Percentiles rank a stretch among this genome's conserved stretches.
These are phyloP conservation scores for Lipomyces sp. DNA, from an alignment of 805 yeast species.

Conservation along the genomic window DNA sequence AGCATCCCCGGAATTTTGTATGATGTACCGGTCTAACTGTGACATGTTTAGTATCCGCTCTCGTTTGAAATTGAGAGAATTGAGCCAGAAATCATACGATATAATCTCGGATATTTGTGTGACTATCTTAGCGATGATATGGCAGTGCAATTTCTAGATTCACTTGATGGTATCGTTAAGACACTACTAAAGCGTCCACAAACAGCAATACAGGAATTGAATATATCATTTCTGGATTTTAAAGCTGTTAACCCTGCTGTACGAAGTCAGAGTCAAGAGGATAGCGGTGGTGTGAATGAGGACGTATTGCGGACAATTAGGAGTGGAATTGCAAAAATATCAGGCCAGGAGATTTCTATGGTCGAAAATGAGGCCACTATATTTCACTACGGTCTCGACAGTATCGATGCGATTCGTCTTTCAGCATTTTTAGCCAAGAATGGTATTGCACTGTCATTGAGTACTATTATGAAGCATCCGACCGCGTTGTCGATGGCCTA, in stretches of 20 bases:
- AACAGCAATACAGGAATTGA: too few species aligned
- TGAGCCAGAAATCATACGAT: neutral
- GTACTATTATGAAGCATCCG: slow-evolving; percentile 20
- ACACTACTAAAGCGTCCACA: neutral
- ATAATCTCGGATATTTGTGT: slow-evolving; percentile 8
- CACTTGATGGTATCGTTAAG: neutral
- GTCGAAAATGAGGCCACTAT: slow-evolving; percentile 12
- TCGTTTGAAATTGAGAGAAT: slow-evolving; percentile 21
- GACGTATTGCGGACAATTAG: neutral
- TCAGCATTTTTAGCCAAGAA: slow-evolving; percentile 13
- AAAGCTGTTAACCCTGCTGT: too few species aligned
- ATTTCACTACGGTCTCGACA: slow-evolving; percentile 30
- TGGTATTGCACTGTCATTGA: slow-evolving; percentile 12
- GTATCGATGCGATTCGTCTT: slow-evolving; percentile 31
- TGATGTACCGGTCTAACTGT: neutral
- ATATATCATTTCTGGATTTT: too few species aligned
- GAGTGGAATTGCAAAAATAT: slow-evolving; percentile 4
- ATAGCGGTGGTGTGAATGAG: too few species aligned
- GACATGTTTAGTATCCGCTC: slow-evolving; percentile 14
- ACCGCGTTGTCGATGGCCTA: slow-evolving; percentile 11
- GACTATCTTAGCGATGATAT: neutral
- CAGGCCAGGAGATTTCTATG: neutral
- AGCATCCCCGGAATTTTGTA: neutral
- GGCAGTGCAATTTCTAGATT: slow-evolving; percentile 4
- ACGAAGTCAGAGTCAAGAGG: too few species aligned